Percentiles rank a stretch among this genome's conserved stretches.
Conservation (phyloP, 768 basidiomycete genomes). For the Amanita muscaria region DNA sequence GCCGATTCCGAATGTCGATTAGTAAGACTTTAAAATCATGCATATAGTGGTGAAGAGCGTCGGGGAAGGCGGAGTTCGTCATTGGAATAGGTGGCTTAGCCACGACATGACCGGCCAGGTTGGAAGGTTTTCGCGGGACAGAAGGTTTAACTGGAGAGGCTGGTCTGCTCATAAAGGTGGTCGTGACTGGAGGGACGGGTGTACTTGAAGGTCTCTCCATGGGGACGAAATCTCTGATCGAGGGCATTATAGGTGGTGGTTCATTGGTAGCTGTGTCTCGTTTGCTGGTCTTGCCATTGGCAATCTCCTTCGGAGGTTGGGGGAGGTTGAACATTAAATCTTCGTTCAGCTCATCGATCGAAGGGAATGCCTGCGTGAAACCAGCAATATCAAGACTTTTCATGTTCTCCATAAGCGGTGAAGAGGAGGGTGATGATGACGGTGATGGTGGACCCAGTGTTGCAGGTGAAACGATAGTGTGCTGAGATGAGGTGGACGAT, state of each 20-base stretch:
- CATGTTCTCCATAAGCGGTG: slow-evolving; percentile 34
- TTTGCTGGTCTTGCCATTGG: slow-evolving; percentile 15
- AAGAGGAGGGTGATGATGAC: slow-evolving; percentile 58
- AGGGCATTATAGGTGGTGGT: slow-evolving; percentile 19
- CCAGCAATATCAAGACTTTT: slow-evolving; percentile 36
- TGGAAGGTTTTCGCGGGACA: slow-evolving; percentile 27
- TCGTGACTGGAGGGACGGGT: slow-evolving; percentile 50
- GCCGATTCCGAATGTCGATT: slow-evolving; percentile 75
- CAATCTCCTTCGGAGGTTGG: slow-evolving; percentile 37
- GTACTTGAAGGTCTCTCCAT: slow-evolving; percentile 62
- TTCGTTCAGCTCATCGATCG: slow-evolving; percentile 70
- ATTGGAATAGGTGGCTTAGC: slow-evolving; percentile 37
- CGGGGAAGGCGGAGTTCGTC: slow-evolving; percentile 51
- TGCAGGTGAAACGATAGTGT: slow-evolving; percentile 61
- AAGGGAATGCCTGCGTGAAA: slow-evolving; percentile 62
- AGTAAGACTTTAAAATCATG: slow-evolving; percentile 55
- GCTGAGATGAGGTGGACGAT: slow-evolving; percentile 38
- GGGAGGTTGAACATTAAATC: slow-evolving; percentile 38
- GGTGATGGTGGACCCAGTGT: slow-evolving; percentile 73
- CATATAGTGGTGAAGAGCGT: slow-evolving; percentile 51
- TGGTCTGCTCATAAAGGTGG: slow-evolving; percentile 53
- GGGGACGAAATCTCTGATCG: slow-evolving; percentile 32
- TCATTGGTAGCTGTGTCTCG: slow-evolving; percentile 21
- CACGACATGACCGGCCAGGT: slow-evolving; percentile 20
- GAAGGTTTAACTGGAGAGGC: slow-evolving; percentile 41